These are phyloP conservation scores for Backusella psychrophila DNA, from an alignment of 192 early-diverging fungal genomes.

Conservation along the genomic window DNA sequence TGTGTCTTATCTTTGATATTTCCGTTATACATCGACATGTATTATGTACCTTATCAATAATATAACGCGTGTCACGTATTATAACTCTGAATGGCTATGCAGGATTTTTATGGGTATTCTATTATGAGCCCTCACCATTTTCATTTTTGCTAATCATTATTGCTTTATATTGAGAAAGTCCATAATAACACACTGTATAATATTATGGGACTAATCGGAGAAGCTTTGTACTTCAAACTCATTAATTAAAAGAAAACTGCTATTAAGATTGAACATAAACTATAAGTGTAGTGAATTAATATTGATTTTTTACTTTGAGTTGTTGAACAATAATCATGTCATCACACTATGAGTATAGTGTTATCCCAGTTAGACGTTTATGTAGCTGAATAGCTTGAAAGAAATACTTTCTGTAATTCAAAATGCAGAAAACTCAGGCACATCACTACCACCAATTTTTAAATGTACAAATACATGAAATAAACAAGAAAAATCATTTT, in stretches of 20 bases:
- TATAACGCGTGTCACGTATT: too few relatives aligned
- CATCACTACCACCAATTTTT: not conserved
- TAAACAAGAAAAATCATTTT: not conserved
- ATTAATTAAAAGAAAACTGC: not conserved
- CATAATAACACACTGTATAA: too few relatives aligned
- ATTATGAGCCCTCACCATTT: too few relatives aligned
- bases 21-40: too few relatives aligned
- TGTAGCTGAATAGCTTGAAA: not conserved
- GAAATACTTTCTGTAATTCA: not conserved
- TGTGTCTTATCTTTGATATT: too few relatives aligned
- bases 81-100: too few relatives aligned
- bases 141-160: too few relatives aligned
- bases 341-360: not conserved
- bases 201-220: not conserved
- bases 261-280: not conserved
- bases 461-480: not conserved
- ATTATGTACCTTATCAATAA: too few relatives aligned
- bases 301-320: too few relatives aligned
- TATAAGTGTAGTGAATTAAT: not conserved
- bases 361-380: not conserved
- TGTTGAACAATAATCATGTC: not conserved
- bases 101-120: too few relatives aligned
- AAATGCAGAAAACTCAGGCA: not conserved
- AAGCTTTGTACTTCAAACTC: not conserved
- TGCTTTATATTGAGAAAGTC: too few relatives aligned